Evolutionary conservation across 495 filamentous ascomycete genomes (phyloP).

Genomic region (Podospora pseudoanserina): DNA sequence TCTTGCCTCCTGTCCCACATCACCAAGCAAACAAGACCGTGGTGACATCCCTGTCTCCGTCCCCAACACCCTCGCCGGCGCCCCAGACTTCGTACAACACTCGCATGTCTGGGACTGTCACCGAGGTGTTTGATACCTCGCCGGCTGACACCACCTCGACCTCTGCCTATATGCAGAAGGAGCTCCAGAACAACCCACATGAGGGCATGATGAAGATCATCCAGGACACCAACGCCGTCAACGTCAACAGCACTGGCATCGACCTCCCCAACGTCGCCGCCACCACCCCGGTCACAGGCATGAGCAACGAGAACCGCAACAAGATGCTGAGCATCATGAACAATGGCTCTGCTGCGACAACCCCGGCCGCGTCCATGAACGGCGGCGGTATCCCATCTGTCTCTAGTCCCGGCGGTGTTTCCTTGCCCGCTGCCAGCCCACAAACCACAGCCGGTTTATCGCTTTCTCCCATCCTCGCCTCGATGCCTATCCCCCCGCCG

Average conservation of each 20-base stretch:
- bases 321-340: constrained; percentile 74
- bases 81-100: constrained; percentile 23
- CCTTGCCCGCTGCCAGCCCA: constrained; percentile 21
- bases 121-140: constrained; percentile 46
- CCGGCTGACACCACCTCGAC: constrained; percentile 38
- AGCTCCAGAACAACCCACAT: constrained; percentile 51
- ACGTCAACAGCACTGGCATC: constrained; percentile 40
- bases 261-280: constrained; percentile 76
- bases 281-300: constrained; percentile 57
- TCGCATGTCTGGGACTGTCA: constrained; percentile 42
- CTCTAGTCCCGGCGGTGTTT: constrained; percentile 6
- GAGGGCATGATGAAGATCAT: constrained; percentile 86
- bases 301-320: constrained; percentile 73
- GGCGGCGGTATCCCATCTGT: constrained; percentile 7
- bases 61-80: constrained; percentile 27
- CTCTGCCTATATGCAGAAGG: constrained; percentile 40
- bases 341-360: constrained; percentile 6
- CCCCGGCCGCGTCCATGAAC: constrained; percentile 6
- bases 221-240: constrained; percentile 68
- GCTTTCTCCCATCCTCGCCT: constrained; percentile 51
- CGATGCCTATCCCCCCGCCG: constrained; percentile 47
- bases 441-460: constrained; percentile 42
- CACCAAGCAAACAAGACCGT: constrained; percentile 25
- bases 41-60: constrained; percentile 28
- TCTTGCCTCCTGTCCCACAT: constrained; percentile 44